Evolutionary conservation across 805 yeast species (phyloP).

Genomic region (Ogataea chonburiensis): DNA sequence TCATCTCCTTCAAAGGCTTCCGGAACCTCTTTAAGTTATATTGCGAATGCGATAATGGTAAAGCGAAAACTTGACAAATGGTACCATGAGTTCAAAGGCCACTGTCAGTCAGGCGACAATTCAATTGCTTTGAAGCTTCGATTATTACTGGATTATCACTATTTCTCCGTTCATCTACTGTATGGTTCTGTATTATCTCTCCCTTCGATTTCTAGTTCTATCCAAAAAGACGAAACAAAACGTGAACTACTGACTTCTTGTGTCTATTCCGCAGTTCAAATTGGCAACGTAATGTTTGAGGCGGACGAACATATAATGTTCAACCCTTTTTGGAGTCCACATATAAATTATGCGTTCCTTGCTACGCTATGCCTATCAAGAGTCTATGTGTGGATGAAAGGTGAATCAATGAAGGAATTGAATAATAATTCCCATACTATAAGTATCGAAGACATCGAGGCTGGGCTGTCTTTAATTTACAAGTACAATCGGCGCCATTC

Average conservation of each 20-base stretch:
- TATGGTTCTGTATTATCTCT: not conserved
- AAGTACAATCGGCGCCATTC: not conserved
- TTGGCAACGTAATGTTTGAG: not conserved
- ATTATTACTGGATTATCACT: not conserved
- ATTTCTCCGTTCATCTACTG: constrained; percentile 1
- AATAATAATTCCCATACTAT: too few species aligned
- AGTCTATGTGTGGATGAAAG: constrained; percentile 1
- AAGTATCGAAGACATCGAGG: not conserved
- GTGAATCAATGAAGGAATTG: too few species aligned
- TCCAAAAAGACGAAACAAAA: not conserved
- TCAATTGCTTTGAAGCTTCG: not conserved
- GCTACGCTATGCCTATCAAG: not conserved
- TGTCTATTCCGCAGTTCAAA: constrained; percentile 1
- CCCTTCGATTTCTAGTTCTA: too few species aligned
- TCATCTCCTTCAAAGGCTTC: constrained; percentile 1
- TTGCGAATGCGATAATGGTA: not conserved
- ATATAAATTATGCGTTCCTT: constrained; percentile 1
- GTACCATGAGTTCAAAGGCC: not conserved
- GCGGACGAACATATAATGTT: not conserved
- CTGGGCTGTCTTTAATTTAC: not conserved
- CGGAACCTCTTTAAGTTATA: not conserved
- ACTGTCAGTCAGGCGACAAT: not conserved
- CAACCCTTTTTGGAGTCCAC: constrained; percentile 5
- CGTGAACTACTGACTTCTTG: constrained; percentile 1
- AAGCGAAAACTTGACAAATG: not conserved